Evolutionary conservation across 768 basidiomycete species (phyloP).

Genomic region (Asterophora parasitica): DNA sequence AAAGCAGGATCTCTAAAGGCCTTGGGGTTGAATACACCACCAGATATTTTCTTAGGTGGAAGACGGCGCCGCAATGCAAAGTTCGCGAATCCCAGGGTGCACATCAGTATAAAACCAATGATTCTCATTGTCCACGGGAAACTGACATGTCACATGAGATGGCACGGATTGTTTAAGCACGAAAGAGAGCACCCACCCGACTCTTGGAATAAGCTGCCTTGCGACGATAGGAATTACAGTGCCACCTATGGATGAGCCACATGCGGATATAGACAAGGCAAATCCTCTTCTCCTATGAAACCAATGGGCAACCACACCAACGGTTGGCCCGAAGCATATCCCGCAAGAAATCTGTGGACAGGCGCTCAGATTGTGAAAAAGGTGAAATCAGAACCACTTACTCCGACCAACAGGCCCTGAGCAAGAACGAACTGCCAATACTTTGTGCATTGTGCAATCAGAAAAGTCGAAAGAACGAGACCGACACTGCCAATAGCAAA

Average conservation of each 20-base stretch:
- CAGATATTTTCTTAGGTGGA: constrained; percentile 44
- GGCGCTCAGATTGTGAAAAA: background rate
- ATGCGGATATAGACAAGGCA: constrained; percentile 49
- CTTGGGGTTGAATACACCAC: constrained; percentile 48
- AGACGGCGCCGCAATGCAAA: constrained; percentile 42
- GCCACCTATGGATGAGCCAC: constrained; percentile 59
- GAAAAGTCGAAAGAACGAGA: constrained; percentile 45
- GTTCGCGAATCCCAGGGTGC: constrained; percentile 46
- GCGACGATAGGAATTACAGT: constrained; percentile 56
- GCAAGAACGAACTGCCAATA: constrained; percentile 68
- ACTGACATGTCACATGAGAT: constrained; percentile 24
- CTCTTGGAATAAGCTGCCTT: constrained; percentile 43
- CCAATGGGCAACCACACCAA: constrained; percentile 58
- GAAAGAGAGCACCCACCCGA: constrained; percentile 51
- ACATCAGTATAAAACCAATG: constrained; percentile 52
- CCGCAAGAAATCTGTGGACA: constrained; percentile 15
- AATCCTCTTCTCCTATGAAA: constrained; percentile 50
- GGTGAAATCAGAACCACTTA: constrained; percentile 22
- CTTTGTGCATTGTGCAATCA: constrained; percentile 51
- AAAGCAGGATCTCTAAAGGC: constrained; percentile 45
- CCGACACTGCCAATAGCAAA: constrained; percentile 38
- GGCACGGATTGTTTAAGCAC: background rate
- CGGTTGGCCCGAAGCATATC: constrained; percentile 41
- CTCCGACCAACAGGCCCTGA: constrained; percentile 58
- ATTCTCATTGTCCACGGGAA: constrained; percentile 71